Evolutionary conservation across 2,329 filamentous ascomycete genomes (phyloP).

Genomic region (Penicillium sp.): DNA sequence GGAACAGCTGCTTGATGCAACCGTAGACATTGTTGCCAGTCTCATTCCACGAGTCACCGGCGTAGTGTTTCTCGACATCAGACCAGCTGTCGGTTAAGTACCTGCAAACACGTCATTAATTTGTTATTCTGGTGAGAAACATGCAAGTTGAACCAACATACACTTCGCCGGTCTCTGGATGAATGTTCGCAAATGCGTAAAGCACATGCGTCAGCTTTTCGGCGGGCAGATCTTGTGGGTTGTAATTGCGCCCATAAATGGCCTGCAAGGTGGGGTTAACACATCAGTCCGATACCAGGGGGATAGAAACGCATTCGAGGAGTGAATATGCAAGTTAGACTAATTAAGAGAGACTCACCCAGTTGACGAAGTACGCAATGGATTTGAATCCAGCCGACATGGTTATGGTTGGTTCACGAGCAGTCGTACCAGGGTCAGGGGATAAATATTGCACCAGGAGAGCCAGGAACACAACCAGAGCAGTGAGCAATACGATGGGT

Average conservation of each 20-base stretch:
- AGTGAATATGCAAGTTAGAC: neutral
- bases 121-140: too few relatives aligned
- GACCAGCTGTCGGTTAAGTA: conserved; percentile 68
- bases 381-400: conserved; percentile 37
- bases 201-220: conserved; percentile 85
- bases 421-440: conserved; percentile 8
- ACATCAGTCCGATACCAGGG: neutral
- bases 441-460: conserved; percentile 19
- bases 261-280: conserved; percentile 52
- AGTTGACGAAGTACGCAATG: conserved; percentile 50
- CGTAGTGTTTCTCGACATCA: conserved; percentile 70
- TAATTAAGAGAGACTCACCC: conserved; percentile 35
- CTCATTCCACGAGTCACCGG: conserved; percentile 67
- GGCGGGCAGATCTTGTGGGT: conserved; percentile 79
- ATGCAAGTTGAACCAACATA: conserved; percentile 38
- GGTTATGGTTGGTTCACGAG: conserved; percentile 22
- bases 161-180: conserved; percentile 74
- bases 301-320: neutral
- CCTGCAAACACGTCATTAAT: conserved; percentile 22
- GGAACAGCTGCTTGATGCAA: conserved; percentile 72
- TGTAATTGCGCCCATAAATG: conserved; percentile 82
- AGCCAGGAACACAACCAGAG: conserved; percentile 19
- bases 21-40: conserved; percentile 73
- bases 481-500: conserved; percentile 10
- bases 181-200: conserved; percentile 88